Conservation (phyloP, 1,284 basidiomycete genomes). For the Cutaneotrichosporon sp. region DNA sequence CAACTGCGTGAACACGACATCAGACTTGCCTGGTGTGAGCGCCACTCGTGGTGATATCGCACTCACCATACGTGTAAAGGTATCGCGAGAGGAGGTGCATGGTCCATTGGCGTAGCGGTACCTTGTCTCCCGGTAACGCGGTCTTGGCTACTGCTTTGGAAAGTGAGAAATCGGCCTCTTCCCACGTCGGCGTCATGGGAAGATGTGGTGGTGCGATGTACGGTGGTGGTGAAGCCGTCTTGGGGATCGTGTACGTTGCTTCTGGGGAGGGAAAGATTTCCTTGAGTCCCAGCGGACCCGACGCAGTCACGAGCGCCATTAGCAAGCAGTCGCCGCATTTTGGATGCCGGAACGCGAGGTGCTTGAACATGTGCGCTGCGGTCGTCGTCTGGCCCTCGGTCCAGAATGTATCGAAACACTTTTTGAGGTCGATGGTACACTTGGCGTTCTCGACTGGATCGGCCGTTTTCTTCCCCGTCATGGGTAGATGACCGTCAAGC, state of each 20-base stretch:
- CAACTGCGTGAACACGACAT: slow-evolving; percentile 36
- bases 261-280: slow-evolving; percentile 55
- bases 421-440: slow-evolving; percentile 45
- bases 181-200: slow-evolving; percentile 55
- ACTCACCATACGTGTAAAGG: slow-evolving; percentile 50
- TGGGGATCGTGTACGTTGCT: slow-evolving; percentile 29
- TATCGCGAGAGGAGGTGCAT: slow-evolving; percentile 57
- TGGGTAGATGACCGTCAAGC: too few species aligned
- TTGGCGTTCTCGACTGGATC: slow-evolving; percentile 12
- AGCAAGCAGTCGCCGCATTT: slow-evolving; percentile 60
- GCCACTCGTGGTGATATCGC: background rate
- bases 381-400: slow-evolving; percentile 28
- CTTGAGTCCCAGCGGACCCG: slow-evolving; percentile 55
- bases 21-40: background rate
- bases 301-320: slow-evolving; percentile 55
- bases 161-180: slow-evolving; percentile 55
- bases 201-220: slow-evolving; percentile 51
- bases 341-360: slow-evolving; percentile 55
- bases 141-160: slow-evolving; percentile 47
- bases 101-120: slow-evolving; percentile 53
- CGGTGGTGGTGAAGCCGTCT: slow-evolving; percentile 7
- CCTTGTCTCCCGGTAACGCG: slow-evolving; percentile 35
- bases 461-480: too few species aligned
- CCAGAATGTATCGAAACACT: slow-evolving; percentile 52
- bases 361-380: slow-evolving; percentile 56